Conservation (phyloP, 371 early-diverging fungal genomes). For the Apophysomyces variabilis region DNA sequence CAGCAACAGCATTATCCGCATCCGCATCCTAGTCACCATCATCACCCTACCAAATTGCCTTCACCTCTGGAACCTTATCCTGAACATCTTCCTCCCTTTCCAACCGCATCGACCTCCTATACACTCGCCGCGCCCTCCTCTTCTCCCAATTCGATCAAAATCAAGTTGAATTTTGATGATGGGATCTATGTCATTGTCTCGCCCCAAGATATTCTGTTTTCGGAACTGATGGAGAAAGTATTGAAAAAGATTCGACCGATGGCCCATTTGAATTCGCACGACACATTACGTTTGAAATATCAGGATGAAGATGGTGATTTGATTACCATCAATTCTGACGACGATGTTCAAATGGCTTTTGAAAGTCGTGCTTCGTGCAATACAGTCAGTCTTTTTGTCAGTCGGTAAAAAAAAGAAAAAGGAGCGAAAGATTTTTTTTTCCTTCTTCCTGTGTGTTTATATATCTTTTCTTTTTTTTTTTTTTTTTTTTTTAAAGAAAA, state of each 20-base stretch:
- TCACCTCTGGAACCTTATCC: slow-evolving; percentile 17
- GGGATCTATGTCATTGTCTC: slow-evolving; percentile 88
- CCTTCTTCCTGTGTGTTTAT: not conserved
- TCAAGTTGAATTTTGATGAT: slow-evolving; percentile 85
- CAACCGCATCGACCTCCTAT: slow-evolving; percentile 75
- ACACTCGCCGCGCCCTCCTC: slow-evolving; percentile 24
- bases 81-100: slow-evolving; percentile 82
- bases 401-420: slow-evolving; percentile 18
- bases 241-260: slow-evolving; percentile 89
- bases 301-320: slow-evolving; percentile 92
- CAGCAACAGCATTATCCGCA: not conserved
- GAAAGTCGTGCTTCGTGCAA: slow-evolving; percentile 61
- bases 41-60: slow-evolving; percentile 6
- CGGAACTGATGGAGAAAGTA: slow-evolving; percentile 78
- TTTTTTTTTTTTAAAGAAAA: too few relatives aligned
- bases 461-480: too few relatives aligned
- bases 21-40: not conserved
- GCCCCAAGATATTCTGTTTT: slow-evolving; percentile 71
- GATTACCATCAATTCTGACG: slow-evolving; percentile 86
- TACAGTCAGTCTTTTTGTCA: slow-evolving; percentile 51
- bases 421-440: not conserved
- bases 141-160: slow-evolving; percentile 59
- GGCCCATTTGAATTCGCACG: slow-evolving; percentile 55
- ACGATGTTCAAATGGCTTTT: slow-evolving; percentile 92
- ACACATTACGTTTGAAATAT: slow-evolving; percentile 77